Evolutionary conservation across 441 rosid genomes (phyloP).

Genomic region (Aquilaria agallochum): DNA sequence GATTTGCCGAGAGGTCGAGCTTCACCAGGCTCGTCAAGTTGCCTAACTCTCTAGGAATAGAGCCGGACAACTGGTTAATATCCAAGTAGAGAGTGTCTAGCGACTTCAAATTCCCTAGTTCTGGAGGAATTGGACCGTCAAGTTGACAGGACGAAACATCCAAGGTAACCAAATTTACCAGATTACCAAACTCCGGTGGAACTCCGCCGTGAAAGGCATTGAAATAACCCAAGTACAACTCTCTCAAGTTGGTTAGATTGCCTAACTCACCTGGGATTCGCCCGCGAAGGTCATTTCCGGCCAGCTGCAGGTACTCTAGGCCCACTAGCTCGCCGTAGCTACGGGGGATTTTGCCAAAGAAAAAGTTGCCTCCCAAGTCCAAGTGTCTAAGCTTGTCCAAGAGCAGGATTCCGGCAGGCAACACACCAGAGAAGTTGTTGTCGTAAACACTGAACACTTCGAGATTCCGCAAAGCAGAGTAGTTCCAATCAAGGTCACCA

Average conservation of each 20-base stretch:
- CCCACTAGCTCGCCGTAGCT: constrained; percentile 27
- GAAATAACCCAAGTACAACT: constrained; percentile 38
- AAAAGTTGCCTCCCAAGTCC: constrained; percentile 48
- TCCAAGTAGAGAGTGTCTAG: constrained; percentile 39
- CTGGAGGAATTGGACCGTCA: constrained; percentile 37
- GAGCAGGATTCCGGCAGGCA: constrained; percentile 30
- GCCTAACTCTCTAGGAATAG: constrained; percentile 40
- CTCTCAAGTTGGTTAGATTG: constrained; percentile 36
- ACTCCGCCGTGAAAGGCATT: constrained; percentile 46
- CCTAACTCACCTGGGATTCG: constrained; percentile 45
- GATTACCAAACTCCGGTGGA: constrained; percentile 37
- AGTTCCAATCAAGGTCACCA: constrained; percentile 42
- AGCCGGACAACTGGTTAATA: constrained; percentile 37
- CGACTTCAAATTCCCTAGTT: constrained; percentile 35
- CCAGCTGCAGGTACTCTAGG: constrained; percentile 42
- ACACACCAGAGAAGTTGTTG: constrained; percentile 41
- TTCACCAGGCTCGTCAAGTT: constrained; percentile 37
- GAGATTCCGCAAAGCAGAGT: constrained; percentile 25
- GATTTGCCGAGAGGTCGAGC: constrained; percentile 49
- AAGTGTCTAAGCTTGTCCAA: constrained; percentile 34
- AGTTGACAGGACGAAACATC: constrained; percentile 44
- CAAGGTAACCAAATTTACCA: constrained; percentile 33
- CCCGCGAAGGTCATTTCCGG: constrained; percentile 44
- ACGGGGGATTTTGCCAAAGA: constrained; percentile 37
- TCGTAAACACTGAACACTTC: constrained; percentile 38